Base-by-base conservation (phyloP, 495 filamentous ascomycete species). In the Ascodesmis nigricans region DNA sequence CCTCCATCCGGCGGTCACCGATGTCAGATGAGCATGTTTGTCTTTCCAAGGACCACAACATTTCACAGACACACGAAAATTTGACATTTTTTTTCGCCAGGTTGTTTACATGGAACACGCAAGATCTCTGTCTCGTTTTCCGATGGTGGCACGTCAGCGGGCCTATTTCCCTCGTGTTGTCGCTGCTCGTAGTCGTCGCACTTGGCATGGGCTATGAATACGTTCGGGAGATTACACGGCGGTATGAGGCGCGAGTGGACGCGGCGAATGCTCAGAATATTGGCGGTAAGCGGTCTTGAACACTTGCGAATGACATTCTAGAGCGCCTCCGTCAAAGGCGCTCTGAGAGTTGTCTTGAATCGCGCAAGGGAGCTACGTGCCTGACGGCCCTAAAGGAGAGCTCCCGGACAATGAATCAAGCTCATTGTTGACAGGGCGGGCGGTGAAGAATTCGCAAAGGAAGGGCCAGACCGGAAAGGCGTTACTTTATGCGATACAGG, bases 61-160 rank as follows among this genome's bases (percentile, higher is more conserved):
- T n/a, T n/a, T n/a, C n/a, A n/a, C n/a, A n/a, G n/a, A n/a, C n/a
- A n/a, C n/a, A n/a, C n/a, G n/a, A n/a, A n/a, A n/a, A n/a, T n/a
- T n/a, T n/a, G n/a, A n/a, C n/a, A n/a, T 30, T 18, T 16, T 31
- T n/a, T 10, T 24, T 30, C 21, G 14, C 90, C 79, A 95, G 92
- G 84, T 68, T 93, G 21, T 97, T 97, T 57, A 97, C 81, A 33
- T 95, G 87, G 90, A 65, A 76, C 46, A 82, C 80, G 11, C 62
- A 67, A 29, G 69, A 93, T 55, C 76, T 97, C 39, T 97, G 87
- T 65, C 83, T 97, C 50, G 64, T 95, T 56, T 97, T 93, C 63
- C 71, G 63, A 43, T 67, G 71, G 58, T 97, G 87, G 87, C 87
- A 73, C 50, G 60, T 95, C 54, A 66, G 58, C 33, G 71, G 68